A percentile compares a stretch with the other conserved stretches of the same genome.
These are phyloP conservation scores for Starmerella powellii DNA, from an alignment of 805 yeast species.

Conservation along the genomic window DNA sequence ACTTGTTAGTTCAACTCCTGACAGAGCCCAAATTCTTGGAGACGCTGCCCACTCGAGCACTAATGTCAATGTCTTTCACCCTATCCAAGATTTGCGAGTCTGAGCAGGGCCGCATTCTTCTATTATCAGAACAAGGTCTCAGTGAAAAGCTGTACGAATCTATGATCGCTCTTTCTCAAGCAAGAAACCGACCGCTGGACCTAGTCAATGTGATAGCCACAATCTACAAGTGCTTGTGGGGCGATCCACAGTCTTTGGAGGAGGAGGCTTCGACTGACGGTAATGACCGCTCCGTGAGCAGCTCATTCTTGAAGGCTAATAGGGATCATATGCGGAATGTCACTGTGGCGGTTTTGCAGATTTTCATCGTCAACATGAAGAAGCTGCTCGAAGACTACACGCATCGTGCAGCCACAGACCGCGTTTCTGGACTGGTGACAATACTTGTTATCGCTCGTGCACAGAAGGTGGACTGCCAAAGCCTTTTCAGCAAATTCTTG, in stretches of 20 bases:
- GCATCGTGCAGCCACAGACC: too few relatives aligned
- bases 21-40: not conserved
- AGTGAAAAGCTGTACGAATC: not conserved
- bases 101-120: not conserved
- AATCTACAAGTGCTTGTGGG: not conserved
- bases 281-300: not conserved
- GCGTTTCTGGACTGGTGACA: too few relatives aligned
- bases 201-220: not conserved
- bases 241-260: not conserved
- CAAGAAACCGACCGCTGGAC: not conserved
- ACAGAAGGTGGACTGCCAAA: too few relatives aligned
- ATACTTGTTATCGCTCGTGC: too few relatives aligned
- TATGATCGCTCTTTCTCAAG: not conserved
- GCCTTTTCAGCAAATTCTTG: too few relatives aligned
- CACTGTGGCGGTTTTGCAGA: too few relatives aligned
- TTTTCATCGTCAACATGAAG: too few relatives aligned
- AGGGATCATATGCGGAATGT: too few relatives aligned
- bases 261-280: too few relatives aligned
- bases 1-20: not conserved
- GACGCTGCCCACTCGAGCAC: constrained; percentile 1
- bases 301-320: too few relatives aligned
- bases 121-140: not conserved
- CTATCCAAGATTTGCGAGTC: not conserved
- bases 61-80: not conserved
- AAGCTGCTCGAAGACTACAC: too few relatives aligned